A percentile compares a stretch with the other conserved stretches of the same genome.
Conservation (phyloP, 2,329 filamentous ascomycete species). For the Diaporthe eres region DNA sequence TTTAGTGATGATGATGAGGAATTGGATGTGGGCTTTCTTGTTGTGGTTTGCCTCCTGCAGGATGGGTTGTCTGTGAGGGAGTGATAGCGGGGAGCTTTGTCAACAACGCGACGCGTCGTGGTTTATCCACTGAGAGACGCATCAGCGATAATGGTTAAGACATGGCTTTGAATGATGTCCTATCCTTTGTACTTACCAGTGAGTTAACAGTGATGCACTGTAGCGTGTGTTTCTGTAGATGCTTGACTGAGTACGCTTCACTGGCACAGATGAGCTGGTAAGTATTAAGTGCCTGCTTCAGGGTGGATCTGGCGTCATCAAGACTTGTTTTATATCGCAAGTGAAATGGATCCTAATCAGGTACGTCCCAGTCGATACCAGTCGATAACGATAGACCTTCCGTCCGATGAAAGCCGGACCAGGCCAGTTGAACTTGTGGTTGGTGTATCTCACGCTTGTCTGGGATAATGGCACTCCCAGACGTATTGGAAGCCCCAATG, state of each 20-base stretch:
- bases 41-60: background rate
- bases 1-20: background rate
- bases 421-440: background rate
- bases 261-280: background rate
- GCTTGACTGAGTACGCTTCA: background rate
- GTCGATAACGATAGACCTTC: conserved; percentile 10
- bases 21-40: background rate
- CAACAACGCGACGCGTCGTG: background rate
- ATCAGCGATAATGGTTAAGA: background rate
- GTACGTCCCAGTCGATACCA: background rate
- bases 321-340: background rate
- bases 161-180: background rate
- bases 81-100: background rate
- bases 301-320: background rate
- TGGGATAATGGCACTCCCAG: background rate
- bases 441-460: background rate
- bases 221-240: background rate
- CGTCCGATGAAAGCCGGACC: background rate
- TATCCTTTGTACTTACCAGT: background rate
- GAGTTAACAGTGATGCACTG: background rate
- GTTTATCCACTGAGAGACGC: background rate
- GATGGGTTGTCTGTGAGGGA: background rate
- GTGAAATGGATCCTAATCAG: background rate
- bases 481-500: too few relatives aligned
- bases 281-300: background rate